phyloP scores from a whole-genome alignment of 1,284 basidiomycete genomes.

The Apiotrichum porosum region DNA sequence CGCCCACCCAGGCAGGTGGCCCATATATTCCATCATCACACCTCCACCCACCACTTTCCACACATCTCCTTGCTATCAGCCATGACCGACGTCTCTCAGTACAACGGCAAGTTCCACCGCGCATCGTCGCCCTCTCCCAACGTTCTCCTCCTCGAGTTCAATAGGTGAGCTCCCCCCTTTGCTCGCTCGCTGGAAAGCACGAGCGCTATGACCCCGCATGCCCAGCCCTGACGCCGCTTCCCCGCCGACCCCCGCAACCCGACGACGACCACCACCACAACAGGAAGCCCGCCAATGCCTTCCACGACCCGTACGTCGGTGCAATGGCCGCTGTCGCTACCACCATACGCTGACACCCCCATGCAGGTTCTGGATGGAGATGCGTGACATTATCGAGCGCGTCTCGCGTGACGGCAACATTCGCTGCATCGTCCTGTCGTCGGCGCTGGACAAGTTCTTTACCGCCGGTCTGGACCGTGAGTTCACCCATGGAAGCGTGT shows the following conservation, averaged over 20 bases:
- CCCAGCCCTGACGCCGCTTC: background rate
- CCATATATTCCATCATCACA: background rate
- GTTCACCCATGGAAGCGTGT: conserved; percentile 45
- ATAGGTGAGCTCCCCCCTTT: conserved; percentile 31
- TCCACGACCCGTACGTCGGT: conserved; percentile 57
- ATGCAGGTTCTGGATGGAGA: conserved; percentile 66
- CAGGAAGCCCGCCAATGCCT: conserved; percentile 72
- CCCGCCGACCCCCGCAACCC: conserved; percentile 1
- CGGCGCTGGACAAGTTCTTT: conserved; percentile 64
- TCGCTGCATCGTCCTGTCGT: conserved; percentile 64
- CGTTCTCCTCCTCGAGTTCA: conserved; percentile 46
- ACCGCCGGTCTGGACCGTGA: conserved; percentile 74
- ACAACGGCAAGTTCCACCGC: conserved; percentile 33
- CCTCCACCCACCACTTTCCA: background rate
- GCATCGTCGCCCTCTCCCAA: conserved; percentile 28
- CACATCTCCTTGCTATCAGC: background rate
- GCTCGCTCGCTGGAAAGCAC: background rate
- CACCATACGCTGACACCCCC: too few relatives aligned
- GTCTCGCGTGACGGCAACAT: conserved; percentile 58
- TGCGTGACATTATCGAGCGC: conserved; percentile 59
- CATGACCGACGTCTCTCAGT: conserved; percentile 16
- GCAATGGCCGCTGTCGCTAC: too few relatives aligned
- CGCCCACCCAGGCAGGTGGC: too few relatives aligned
- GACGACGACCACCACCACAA: background rate
- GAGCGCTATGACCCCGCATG: background rate